Evolutionary conservation across 1,139 yeast species (phyloP).

Genomic region (Yamadazyma diospyri): DNA sequence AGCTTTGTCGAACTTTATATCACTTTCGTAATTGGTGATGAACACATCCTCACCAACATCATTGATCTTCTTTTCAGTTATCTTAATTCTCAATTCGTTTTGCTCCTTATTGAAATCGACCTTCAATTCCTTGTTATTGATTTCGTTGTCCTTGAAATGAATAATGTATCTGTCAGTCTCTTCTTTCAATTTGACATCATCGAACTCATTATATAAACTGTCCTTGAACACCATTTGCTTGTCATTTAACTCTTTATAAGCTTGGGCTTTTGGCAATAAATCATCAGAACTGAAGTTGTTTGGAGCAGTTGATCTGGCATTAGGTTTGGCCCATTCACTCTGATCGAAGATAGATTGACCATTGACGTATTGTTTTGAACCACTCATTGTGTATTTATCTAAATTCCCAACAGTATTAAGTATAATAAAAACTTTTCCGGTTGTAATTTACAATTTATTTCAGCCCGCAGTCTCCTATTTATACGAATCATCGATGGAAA

Average conservation of each 20-base stretch:
- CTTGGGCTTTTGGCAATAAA: conserved; percentile 16
- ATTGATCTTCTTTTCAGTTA: conserved; percentile 14
- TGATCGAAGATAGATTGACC: conserved; percentile 15
- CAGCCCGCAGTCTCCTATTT: conserved; percentile 3
- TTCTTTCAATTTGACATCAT: conserved; percentile 22
- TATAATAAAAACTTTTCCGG: background rate
- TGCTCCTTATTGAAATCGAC: conserved; percentile 23
- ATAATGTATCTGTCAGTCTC: conserved; percentile 23
- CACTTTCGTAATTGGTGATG: conserved; percentile 20
- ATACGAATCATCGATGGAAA: no score
- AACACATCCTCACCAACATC: conserved; percentile 16
- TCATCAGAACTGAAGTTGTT: conserved; percentile 15
- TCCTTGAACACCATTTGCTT: conserved; percentile 17
- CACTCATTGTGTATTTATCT: conserved; percentile 9
- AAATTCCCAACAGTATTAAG: background rate
- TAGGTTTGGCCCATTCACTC: conserved; percentile 17
- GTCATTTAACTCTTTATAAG: conserved; percentile 15
- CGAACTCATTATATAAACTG: conserved; percentile 17
- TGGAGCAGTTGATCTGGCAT: conserved; percentile 14
- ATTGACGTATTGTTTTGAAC: conserved; percentile 10
- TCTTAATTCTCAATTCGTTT: conserved; percentile 21
- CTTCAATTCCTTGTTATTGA: conserved; percentile 21
- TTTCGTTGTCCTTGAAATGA: conserved; percentile 18
- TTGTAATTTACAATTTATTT: background rate
- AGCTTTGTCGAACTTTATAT: conserved; percentile 22